Base-by-base conservation (phyloP, 345 rosid species). In the Hevea brasiliensis region DNA sequence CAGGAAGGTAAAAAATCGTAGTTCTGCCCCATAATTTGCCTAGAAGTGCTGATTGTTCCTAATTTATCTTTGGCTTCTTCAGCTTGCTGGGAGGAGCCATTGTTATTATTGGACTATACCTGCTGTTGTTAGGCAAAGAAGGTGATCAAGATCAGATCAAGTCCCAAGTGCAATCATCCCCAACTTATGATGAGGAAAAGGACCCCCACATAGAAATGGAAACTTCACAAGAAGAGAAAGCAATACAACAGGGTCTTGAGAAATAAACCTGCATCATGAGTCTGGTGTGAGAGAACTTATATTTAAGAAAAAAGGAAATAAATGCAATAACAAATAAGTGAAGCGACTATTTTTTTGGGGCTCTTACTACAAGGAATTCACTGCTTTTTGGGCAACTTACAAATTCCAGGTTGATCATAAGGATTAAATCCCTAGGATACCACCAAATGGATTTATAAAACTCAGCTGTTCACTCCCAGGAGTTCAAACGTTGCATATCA, bases 101-200 rank as follows among this genome's bases (percentile, higher is more conserved):
- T 26, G 77, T 70, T 53, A 76, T 79, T 20, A 48, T 65, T 37
- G 83, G 83, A 45, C 40, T 74, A 6, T 74, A 77, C 62, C 9
- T 70, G 9, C 70, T 79, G 35, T n/a, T 82, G 47, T 75, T 78
- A 67, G 82, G 85, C 65, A 78, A 82, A 78, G 82, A 78, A 65
- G 58, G 69, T 0, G 82, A 75, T 75, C 67, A 47, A 61, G 48
- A 20, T 60, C 73, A 15, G 47, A 55, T 29, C 12, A 54, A 70
- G 58, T 47, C 65, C 29, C 55, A 70, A 40, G 40, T 74, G 48
- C 67, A 66, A 40, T 42, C 80, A 54, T 50, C 70, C 65, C 55
- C 67, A 14, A 18, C 65, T 45, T 6, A 20, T 68, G 58, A 47
- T 18, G 63, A 67, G 60, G 63, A 37, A 14, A 75, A n/a, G 41